Evolutionary conservation across 495 filamentous ascomycete species (phyloP), one percentile per base, ranked within the genome.

Genomic region (Lasiosphaeris hirsuta): DNA sequence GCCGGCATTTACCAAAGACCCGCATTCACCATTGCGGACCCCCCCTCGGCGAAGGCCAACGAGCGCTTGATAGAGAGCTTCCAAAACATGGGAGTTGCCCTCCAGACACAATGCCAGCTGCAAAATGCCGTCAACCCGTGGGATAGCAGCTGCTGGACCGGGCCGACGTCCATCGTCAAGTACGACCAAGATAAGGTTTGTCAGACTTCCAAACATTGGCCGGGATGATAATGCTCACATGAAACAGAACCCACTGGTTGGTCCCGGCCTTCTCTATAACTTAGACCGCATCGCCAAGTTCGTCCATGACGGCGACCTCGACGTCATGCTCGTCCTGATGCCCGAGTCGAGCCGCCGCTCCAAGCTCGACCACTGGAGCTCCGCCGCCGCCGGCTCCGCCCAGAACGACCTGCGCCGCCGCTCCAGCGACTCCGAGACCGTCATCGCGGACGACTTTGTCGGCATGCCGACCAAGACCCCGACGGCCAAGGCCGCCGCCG

Each of bases 301-400:
- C 44, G 69, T 72, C 53, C 36, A 50, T 17, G 46, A 58, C 17
- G 69, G 72, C 52, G 69, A 74, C n/a, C 70, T 80, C 48, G 76
- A 81, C 42, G 73, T 67, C 51, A 70, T 75, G 33, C 64, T 83
- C 59, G 51, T 82, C 10, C 60, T 77, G 11, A 66, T 78, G 36
- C 75, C 77, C 54, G 73, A 65, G 51, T 69, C 66, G 40, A 71
- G 58, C 62, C 65, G 60, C 52, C 59, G 58, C 51, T 78, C 70
- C 64, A 68, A 61, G 54, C 15, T 61, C 60, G 61, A 43, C 49
- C 58, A 61, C 55, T 75, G 65, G 65, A 67, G 64, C 58, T 51
- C 62, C 60, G 56, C 56, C 52, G 62, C 68, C 19, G 64, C 64
- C 59, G 58, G 44, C 23, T 45, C 42, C 41, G 46, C 54, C 45